phyloP scores from a whole-genome alignment of 2,329 filamentous ascomycete species.

The Camillea tinctor region DNA sequence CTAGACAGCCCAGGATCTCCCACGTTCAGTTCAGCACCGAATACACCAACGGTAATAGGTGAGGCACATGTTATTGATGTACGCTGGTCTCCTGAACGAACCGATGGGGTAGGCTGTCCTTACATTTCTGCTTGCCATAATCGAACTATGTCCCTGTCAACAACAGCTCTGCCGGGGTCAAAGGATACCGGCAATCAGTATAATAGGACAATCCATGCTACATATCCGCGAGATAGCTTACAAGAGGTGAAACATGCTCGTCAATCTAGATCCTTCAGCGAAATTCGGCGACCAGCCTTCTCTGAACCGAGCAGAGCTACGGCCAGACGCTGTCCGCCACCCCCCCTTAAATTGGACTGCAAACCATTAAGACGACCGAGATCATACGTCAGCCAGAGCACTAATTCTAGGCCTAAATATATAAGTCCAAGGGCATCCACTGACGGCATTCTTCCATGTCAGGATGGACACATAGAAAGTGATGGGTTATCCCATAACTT shows the following conservation, averaged over 20 bases:
- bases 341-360: constrained; percentile 22
- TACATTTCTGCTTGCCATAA: constrained; percentile 23
- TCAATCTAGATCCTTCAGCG: constrained; percentile 21
- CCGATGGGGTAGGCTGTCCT: constrained; percentile 26
- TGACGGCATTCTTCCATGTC: constrained; percentile 36
- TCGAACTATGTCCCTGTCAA: constrained; percentile 25
- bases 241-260: constrained; percentile 11
- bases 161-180: neutral
- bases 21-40: constrained; percentile 21
- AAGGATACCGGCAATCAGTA: constrained; percentile 8
- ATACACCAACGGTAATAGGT: constrained; percentile 27
- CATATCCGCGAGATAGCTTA: neutral
- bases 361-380: constrained; percentile 8
- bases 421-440: constrained; percentile 19
- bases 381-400: constrained; percentile 19
- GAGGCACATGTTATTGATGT: constrained; percentile 29
- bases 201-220: neutral
- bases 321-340: constrained; percentile 22
- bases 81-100: constrained; percentile 22
- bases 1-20: constrained; percentile 18
- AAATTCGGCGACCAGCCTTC: constrained; percentile 18
- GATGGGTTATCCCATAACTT: constrained; percentile 8
- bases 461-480: constrained; percentile 38
- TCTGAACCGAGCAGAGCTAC: constrained; percentile 22
- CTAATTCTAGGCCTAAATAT: constrained; percentile 25